phyloP scores from a whole-genome alignment of 805 yeast genomes.

The Candida peoriensis region DNA sequence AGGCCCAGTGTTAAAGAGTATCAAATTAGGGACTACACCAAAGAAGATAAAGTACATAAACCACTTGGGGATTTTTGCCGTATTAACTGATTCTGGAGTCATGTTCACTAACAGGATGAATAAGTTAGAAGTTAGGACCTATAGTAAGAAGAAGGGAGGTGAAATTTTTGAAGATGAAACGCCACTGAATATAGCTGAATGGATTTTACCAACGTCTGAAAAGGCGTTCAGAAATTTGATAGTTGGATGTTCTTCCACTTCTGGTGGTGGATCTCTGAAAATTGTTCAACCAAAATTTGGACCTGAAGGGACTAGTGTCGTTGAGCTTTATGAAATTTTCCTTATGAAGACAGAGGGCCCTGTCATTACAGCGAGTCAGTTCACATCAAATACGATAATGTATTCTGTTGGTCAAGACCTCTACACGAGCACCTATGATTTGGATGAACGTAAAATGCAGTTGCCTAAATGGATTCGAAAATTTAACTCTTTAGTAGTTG shows the following conservation, averaged over 20 bases:
- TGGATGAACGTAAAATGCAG: slow-evolving; percentile 10
- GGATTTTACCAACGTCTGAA: slow-evolving; percentile 25
- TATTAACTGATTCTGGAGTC: slow-evolving; percentile 15
- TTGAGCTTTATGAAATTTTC: slow-evolving; percentile 15
- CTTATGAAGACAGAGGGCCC: slow-evolving; percentile 19
- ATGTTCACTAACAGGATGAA: slow-evolving; percentile 15
- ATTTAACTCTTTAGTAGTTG: slow-evolving; percentile 13
- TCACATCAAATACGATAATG: slow-evolving; percentile 11
- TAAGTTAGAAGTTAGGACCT: slow-evolving; percentile 8
- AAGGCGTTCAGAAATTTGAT: slow-evolving; percentile 24
- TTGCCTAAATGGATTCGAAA: slow-evolving; percentile 8
- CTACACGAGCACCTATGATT: slow-evolving; percentile 12
- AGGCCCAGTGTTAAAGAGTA: slow-evolving; percentile 19
- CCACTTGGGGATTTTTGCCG: slow-evolving; percentile 19
- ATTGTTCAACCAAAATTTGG: slow-evolving; percentile 15
- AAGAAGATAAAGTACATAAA: slow-evolving; percentile 23
- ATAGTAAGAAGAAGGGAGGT: slow-evolving; percentile 4
- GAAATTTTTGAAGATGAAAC: slow-evolving; percentile 19
- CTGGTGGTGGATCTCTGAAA: slow-evolving; percentile 22
- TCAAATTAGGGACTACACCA: slow-evolving; percentile 23
- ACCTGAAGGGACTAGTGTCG: slow-evolving; percentile 2
- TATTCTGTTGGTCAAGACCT: slow-evolving; percentile 16
- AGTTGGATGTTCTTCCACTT: slow-evolving; percentile 27
- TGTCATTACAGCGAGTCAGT: slow-evolving; percentile 18
- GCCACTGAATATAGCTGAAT: slow-evolving; percentile 28